These are phyloP conservation scores for Pisolithus albus DNA, from an alignment of 768 basidiomycete genomes.

Conservation along the genomic window DNA sequence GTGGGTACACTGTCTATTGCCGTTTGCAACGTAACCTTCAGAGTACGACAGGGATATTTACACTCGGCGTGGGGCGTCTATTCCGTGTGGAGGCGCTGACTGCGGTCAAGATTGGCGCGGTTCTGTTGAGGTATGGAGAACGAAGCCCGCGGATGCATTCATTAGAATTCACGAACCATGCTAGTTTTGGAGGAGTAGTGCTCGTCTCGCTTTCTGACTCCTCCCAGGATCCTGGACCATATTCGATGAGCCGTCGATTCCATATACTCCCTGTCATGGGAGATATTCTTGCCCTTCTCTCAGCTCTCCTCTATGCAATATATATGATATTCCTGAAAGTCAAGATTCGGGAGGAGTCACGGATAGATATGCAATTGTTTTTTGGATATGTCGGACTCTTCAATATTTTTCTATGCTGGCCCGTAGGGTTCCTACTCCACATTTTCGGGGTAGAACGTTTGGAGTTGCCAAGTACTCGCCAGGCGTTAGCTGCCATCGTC, in stretches of 20 bases:
- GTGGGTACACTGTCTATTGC: constrained; percentile 36
- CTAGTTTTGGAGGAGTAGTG: constrained; percentile 74
- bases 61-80: constrained; percentile 73
- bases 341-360: constrained; percentile 69
- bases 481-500: constrained; percentile 42
- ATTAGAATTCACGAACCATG: constrained; percentile 5
- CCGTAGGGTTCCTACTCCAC: constrained; percentile 73
- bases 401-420: constrained; percentile 72
- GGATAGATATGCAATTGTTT: constrained; percentile 90
- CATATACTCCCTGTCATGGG: constrained; percentile 43
- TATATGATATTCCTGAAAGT: constrained; percentile 91
- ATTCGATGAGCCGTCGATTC: constrained; percentile 5
- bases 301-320: constrained; percentile 79
- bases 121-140: constrained; percentile 60
- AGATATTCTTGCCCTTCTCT: constrained; percentile 78
- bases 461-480: constrained; percentile 53
- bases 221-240: constrained; percentile 14
- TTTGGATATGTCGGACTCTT: constrained; percentile 91
- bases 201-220: constrained; percentile 89
- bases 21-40: not conserved
- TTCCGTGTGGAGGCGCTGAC: constrained; percentile 78
- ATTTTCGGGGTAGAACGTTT: constrained; percentile 65
- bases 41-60: constrained; percentile 74
- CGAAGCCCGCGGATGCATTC: not conserved
- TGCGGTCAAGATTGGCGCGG: constrained; percentile 65